Evolutionary conservation across 305 asterid species (phyloP).

Genomic region (Plantago rigida): DNA sequence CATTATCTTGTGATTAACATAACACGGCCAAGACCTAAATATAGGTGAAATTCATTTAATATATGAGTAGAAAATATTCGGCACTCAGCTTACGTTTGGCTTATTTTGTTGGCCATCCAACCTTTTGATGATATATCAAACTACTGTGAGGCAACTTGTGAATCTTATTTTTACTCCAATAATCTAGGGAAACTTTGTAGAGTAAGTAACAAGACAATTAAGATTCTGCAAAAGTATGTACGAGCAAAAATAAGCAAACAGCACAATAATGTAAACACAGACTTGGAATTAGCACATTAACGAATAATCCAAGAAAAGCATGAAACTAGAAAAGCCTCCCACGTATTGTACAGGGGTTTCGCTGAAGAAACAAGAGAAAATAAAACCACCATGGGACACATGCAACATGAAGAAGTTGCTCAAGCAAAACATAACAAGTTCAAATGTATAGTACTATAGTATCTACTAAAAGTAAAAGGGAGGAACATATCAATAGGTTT

Average conservation of each 20-base stretch:
- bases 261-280: not conserved
- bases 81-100: too few species aligned
- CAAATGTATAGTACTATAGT: too few species aligned
- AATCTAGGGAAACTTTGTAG: slow-evolving; percentile 7
- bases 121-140: too few species aligned
- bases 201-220: slow-evolving; percentile 13
- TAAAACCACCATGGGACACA: slow-evolving; percentile 12
- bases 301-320: slow-evolving; percentile 13
- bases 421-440: not conserved
- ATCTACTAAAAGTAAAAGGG: too few species aligned
- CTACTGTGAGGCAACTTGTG: too few species aligned
- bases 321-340: slow-evolving; percentile 11
- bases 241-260: not conserved
- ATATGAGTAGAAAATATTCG: too few species aligned
- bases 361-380: slow-evolving; percentile 5
- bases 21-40: too few species aligned
- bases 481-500: not conserved
- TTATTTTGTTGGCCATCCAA: too few species aligned
- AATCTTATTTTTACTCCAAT: not conserved
- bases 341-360: slow-evolving; percentile 3
- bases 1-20: too few species aligned
- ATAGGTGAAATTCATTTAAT: too few species aligned
- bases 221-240: slow-evolving; percentile 2
- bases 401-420: slow-evolving; percentile 16
- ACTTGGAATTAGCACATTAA: slow-evolving; percentile 8